Evolutionary conservation across 1,139 yeast genomes (phyloP), one percentile per base, ranked within the genome.

Genomic region (Protomyces inouyei): DNA sequence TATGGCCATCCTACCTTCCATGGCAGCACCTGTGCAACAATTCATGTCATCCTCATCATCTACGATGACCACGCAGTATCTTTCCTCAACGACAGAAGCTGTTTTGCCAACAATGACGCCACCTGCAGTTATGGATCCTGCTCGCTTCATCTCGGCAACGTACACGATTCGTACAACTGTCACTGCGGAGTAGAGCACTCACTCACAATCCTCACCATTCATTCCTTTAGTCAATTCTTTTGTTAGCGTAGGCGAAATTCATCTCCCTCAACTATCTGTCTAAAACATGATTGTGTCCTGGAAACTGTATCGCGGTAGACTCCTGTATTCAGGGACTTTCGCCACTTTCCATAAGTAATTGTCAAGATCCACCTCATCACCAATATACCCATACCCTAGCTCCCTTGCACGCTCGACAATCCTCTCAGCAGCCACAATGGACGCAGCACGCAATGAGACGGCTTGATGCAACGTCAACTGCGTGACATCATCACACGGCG

Each of bases 321-420:
- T 52, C 28, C 63, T 35, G 28, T 38, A 43, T 12, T 59, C 63
- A 12, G 52, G 52, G 6, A 51, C 63, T 28, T 59, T 59, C 35
- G 63, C 57, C 16, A 59, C 63, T 10, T 52, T 52, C 63, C 63
- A 59, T n/a, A 59, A 35, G 16, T 59, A 59, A 38, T 59, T 59
- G 53, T 59, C 63, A 35, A 59, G 45, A 40, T 59, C 63, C 10
- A 59, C 36, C 45, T 59, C 63, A 10, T 23, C 21, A 18, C 63
- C 63, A 35, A 59, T 59, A 38, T 51, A 59, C 9, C 16, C 9
- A 23, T 52, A 8, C 12, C 48, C 48, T 3, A 35, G 46, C 36
- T 28, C 43, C 23, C 32, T 23, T 14, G 63, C 56, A 18, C 51
- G 37, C 14, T 12, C 18, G 3, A 59, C 63, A 21, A 59, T 52